A percentile compares a stretch with the other conserved stretches of the same genome.
phyloP scores from a whole-genome alignment of 495 filamentous ascomycete species.

The Aspergillus campestris region DNA sequence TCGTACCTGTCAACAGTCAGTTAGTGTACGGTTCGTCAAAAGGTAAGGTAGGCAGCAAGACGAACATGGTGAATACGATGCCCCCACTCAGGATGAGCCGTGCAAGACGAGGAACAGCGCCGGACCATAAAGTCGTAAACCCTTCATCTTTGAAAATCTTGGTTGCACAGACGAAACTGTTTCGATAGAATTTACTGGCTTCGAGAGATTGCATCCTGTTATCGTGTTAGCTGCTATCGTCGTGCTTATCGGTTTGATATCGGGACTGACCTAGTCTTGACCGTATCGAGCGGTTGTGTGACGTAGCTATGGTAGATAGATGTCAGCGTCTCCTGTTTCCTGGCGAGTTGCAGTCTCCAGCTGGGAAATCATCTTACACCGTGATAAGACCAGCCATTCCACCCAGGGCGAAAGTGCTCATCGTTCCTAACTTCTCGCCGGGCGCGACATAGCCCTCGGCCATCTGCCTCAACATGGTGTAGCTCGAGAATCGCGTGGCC shows the following conservation, averaged over 20 bases:
- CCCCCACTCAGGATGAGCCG: constrained; percentile 84
- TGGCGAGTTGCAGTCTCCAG: not conserved
- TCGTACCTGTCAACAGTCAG: constrained; percentile 58
- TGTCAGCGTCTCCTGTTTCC: not conserved
- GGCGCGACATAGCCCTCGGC: constrained; percentile 89
- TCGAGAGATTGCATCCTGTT: constrained; percentile 92
- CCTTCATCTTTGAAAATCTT: constrained; percentile 87
- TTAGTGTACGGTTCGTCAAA: not conserved
- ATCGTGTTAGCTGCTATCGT: constrained; percentile 3
- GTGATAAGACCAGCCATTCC: constrained; percentile 87
- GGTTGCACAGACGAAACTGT: constrained; percentile 77
- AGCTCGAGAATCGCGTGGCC: constrained; percentile 79
- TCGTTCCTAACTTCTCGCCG: constrained; percentile 86
- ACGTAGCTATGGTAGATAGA: constrained; percentile 36
- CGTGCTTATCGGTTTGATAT: not conserved
- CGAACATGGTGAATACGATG: constrained; percentile 93
- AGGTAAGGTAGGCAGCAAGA: constrained; percentile 1
- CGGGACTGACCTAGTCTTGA: constrained; percentile 68
- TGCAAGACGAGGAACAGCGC: constrained; percentile 76
- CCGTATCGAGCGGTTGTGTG: constrained; percentile 86
- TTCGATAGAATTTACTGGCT: constrained; percentile 72
- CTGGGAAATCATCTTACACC: constrained; percentile 52
- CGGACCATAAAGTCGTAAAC: constrained; percentile 85
- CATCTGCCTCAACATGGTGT: constrained; percentile 82
- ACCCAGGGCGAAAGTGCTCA: constrained; percentile 85